Conservation (phyloP, 2,329 filamentous ascomycete species). For the Colletotrichum eleusines region DNA sequence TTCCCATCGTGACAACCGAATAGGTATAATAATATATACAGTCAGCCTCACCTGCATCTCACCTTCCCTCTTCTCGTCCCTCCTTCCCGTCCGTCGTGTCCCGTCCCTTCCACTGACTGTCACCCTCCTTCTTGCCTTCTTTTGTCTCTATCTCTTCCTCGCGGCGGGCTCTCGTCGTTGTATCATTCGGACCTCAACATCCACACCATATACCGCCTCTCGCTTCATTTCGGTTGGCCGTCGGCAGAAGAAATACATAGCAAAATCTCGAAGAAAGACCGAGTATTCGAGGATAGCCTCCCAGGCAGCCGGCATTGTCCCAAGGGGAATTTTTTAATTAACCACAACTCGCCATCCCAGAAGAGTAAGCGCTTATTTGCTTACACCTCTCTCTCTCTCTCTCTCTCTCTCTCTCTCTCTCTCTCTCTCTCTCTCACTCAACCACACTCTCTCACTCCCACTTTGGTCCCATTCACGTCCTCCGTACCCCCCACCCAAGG, state of each 20-base stretch:
- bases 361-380: slow-evolving; percentile 4
- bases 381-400: background rate
- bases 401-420: no score
- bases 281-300: slow-evolving; percentile 12
- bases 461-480: background rate
- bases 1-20: slow-evolving; percentile 12
- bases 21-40: slow-evolving; percentile 13
- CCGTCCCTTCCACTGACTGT: slow-evolving; percentile 1
- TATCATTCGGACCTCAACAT: background rate
- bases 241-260: background rate
- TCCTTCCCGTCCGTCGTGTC: slow-evolving; percentile 9
- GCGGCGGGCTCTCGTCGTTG: slow-evolving; percentile 14
- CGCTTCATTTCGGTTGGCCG: background rate
- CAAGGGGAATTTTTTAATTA: slow-evolving; percentile 27
- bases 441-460: background rate
- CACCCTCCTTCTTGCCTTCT: slow-evolving; percentile 24
- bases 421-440: no score
- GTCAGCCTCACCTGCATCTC: slow-evolving; percentile 8
- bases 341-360: background rate
- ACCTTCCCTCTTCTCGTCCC: background rate
- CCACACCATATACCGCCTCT: background rate
- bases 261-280: background rate
- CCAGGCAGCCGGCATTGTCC: slow-evolving; percentile 33
- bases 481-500: background rate
- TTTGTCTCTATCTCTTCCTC: slow-evolving; percentile 19